Base-by-base conservation (phyloP, 331 rosid species). In the Malus hybrid region DNA sequence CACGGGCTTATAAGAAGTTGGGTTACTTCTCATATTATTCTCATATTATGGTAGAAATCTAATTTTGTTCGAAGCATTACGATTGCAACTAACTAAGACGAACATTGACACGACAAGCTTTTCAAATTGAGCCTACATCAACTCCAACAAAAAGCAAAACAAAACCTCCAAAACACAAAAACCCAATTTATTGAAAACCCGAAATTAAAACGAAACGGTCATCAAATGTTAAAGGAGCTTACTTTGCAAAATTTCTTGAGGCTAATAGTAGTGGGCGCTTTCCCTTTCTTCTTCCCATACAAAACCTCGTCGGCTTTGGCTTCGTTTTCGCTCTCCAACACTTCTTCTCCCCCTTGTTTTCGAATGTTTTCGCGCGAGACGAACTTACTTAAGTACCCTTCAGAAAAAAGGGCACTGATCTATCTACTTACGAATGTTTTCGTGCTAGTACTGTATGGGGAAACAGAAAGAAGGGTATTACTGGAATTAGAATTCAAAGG, bases 241-340 rank as follows among this genome's bases (percentile, higher is more conserved):
- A 90, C 97, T 87, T 88, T 91, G 89, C 98, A 94, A 61, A 90
- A 89, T 90, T 91, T 91, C 84, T 81, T 88, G 78, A 94, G 95
- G 80, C 82, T 71, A 15, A 88, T 74, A 71, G 87, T 85, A 63
- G 90, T 87, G 63, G 88, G 87, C 29, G 82, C 36, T 82, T 90
- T 92, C 64, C 93, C 93, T 84, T 90, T 88, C 30, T 63, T 66
- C 81, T 80, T 90, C 0, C 67, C 64, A 11, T 85, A 87, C 71
- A 55, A 74, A 82, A 52, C 76, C 68, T 70, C 72, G 71, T 90
- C 90, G 19, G 12, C 28, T 78, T 80, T 15, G 66, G 34, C 76
- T 16, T 28, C 74, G 26, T 19, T 66, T 29, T 65, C 74, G 13
- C 57, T 57, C 73, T 56, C 74, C 26, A 62, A 39, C 70, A 44